Conservation (phyloP, 179 eudicot genomes). For the Spinacia oleracea region DNA sequence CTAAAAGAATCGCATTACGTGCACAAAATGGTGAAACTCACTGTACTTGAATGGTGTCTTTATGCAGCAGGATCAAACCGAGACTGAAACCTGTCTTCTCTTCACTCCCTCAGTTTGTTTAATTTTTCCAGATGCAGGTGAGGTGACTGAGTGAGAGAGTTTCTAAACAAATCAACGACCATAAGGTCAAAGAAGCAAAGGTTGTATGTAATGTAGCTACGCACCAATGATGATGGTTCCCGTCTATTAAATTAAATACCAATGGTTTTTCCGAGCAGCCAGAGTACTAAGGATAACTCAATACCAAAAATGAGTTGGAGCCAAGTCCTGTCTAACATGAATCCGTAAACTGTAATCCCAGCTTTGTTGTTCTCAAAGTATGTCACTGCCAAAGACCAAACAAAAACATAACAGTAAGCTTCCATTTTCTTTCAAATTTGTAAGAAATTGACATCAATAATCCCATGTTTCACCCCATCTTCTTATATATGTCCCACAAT, state of each 20-base stretch:
- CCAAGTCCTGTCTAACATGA: conserved; percentile 76
- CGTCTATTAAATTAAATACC: conserved; percentile 50
- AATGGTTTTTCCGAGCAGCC: conserved; percentile 86
- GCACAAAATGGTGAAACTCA: conserved; percentile 1
- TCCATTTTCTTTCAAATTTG: neutral
- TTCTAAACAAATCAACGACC: neutral
- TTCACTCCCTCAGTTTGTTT: neutral
- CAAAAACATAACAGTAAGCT: neutral
- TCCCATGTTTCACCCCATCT: neutral
- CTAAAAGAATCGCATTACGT: neutral
- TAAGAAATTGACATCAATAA: neutral
- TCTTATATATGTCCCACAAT: too few species aligned
- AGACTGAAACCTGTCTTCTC: conserved; percentile 7
- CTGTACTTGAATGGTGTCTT: conserved; percentile 1
- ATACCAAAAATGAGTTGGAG: conserved; percentile 82
- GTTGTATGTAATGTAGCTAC: neutral
- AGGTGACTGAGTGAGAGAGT: neutral
- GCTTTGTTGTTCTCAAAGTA: conserved; percentile 94
- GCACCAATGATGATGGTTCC: conserved; percentile 2
- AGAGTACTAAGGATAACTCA: conserved; percentile 80
- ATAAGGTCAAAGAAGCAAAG: neutral
- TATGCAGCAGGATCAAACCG: neutral
- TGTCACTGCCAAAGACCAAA: conserved; percentile 47
- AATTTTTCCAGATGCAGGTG: neutral
- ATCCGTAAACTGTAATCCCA: conserved; percentile 83